Evolutionary conservation across 1,284 basidiomycete genomes (phyloP), one percentile per base, ranked within the genome.

Genomic region (Waitea zeae): DNA sequence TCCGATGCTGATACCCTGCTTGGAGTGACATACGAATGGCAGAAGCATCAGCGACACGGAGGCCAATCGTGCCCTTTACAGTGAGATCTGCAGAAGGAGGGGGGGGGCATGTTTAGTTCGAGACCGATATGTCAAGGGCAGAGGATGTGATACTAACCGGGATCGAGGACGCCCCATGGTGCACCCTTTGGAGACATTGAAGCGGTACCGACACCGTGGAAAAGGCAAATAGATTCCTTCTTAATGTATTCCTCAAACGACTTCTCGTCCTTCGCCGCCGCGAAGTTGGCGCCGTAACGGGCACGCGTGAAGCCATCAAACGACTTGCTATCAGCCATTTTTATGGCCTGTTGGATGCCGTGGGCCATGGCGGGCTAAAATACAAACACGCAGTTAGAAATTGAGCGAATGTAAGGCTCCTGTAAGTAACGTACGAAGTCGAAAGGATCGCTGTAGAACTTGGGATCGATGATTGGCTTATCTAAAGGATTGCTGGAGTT

Each of bases 1-100:
- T 22, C 5, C 11, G 12, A 12, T 9, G 7, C 9, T n/a, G 7
- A 7, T 9, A 7, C 17, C n/a, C 5, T 26, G 12, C 20, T 4
- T 17, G 27, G 11, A 14, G n/a, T 12, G 12, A 45, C 24, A 36
- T 34, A 51, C 50, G 3, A 50, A 34, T 26, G 4, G 50, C 44
- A 30, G 44, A 46, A n/a, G 49, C 49, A 39, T 52, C 50, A 12
- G 51, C 44, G 13, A 51, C 35, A 1, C 49, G 31, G 30, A 53
- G 37, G 2, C 48, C 49, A 3, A 34, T 20, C 12, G 41, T 39
- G 4, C 45, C 45, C 35, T 47, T 48, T n/a, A 53, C 47, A 5
- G 27, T 42, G 34, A 52, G 22, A 20, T 49, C 42, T n/a, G n/a
- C n/a, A n/a, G n/a, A n/a, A n/a, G n/a, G n/a, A n/a, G n/a, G n/a